Evolutionary conservation across 2,329 filamentous ascomycete genomes (phyloP).

Genomic region (Diaporthe sp.): DNA sequence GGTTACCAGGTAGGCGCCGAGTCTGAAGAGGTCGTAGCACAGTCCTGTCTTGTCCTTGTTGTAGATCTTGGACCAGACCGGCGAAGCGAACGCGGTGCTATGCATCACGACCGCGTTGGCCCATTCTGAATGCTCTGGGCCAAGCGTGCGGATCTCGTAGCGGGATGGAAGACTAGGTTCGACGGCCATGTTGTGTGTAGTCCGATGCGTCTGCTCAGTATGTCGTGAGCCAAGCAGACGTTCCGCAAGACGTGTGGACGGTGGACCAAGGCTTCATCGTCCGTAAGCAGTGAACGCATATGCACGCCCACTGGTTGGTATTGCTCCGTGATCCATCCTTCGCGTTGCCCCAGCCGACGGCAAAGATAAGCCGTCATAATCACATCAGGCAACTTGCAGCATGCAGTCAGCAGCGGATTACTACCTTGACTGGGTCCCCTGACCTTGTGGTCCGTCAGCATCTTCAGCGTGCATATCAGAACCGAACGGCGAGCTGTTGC

Average conservation of each 20-base stretch:
- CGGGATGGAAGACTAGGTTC: conserved; percentile 39
- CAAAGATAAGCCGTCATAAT: not conserved
- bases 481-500: not conserved
- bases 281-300: too few species aligned
- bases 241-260: not conserved
- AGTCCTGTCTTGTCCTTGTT: conserved; percentile 36
- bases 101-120: conserved; percentile 43
- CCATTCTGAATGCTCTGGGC: conserved; percentile 43
- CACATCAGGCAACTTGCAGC: not conserved
- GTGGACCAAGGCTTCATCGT: not conserved
- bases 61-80: conserved; percentile 43
- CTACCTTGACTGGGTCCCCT: not conserved
- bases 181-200: not conserved
- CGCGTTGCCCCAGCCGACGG: not conserved
- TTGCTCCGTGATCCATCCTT: not conserved
- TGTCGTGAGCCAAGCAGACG: not conserved
- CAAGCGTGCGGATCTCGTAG: conserved; percentile 46
- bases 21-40: conserved; percentile 36
- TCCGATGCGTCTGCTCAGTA: not conserved
- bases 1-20: conserved; percentile 35
- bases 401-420: not conserved
- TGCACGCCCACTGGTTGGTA: not conserved
- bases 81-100: conserved; percentile 44
- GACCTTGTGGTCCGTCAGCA: not conserved
- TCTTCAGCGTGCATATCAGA: not conserved